Evolutionary conservation across 768 basidiomycete genomes (phyloP).

Genomic region (Suillus weaverae): DNA sequence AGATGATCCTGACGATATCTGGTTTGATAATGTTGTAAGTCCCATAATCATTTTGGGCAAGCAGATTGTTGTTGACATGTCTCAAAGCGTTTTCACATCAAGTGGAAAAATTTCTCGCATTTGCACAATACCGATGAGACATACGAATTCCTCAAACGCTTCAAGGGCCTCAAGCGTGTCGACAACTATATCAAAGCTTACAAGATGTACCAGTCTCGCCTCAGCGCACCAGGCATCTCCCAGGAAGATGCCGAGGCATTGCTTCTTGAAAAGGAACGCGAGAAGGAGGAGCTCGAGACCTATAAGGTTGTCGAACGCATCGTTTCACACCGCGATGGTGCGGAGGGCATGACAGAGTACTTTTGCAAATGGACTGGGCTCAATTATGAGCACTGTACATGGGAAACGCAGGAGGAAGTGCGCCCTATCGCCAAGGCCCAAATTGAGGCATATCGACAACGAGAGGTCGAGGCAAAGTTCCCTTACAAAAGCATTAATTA

Average conservation of each 20-base stretch:
- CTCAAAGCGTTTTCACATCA: slow-evolving; percentile 92
- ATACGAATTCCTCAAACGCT: slow-evolving; percentile 93
- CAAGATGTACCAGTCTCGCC: slow-evolving; percentile 68
- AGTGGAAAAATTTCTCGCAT: slow-evolving; percentile 98
- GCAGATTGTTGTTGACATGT: slow-evolving; percentile 11
- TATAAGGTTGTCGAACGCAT: slow-evolving; percentile 92
- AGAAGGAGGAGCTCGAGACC: slow-evolving; percentile 87
- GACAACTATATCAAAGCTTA: slow-evolving; percentile 98
- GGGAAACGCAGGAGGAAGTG: slow-evolving; percentile 86
- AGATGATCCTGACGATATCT: slow-evolving; percentile 76
- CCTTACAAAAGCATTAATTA: slow-evolving; percentile 83
- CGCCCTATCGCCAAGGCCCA: slow-evolving; percentile 73
- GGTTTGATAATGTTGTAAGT: slow-evolving; percentile 84
- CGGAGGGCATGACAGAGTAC: slow-evolving; percentile 68
- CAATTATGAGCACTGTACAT: slow-evolving; percentile 93
- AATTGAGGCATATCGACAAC: slow-evolving; percentile 74
- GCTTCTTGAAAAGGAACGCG: slow-evolving; percentile 86
- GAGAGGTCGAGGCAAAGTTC: slow-evolving; percentile 77
- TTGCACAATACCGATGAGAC: slow-evolving; percentile 99
- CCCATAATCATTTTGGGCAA: neutral
- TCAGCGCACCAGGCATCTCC: slow-evolving; percentile 64
- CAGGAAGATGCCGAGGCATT: slow-evolving; percentile 90
- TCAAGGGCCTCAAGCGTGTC: slow-evolving; percentile 93
- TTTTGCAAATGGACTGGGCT: slow-evolving; percentile 97
- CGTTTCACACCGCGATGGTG: slow-evolving; percentile 71